These are phyloP conservation scores for Suhomyces sp. DNA, from an alignment of 805 yeast genomes.

Conservation along the genomic window DNA sequence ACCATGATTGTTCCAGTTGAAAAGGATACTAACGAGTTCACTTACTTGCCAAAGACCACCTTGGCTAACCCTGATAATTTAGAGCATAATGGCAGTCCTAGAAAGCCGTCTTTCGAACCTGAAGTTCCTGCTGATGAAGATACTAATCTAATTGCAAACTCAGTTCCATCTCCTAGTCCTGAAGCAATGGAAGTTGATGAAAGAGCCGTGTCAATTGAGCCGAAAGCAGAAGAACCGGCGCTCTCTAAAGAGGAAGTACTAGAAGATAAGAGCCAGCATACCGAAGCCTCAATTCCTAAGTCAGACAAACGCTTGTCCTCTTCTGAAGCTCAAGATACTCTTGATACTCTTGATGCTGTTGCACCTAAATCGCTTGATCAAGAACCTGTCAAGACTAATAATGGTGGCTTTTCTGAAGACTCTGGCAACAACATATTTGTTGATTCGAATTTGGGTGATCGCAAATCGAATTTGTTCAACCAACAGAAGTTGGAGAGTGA, in stretches of 20 bases:
- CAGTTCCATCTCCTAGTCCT: not conserved
- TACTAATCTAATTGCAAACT: not conserved
- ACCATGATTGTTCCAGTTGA: conserved; percentile 27
- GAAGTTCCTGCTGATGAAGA: not conserved
- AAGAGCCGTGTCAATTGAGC: not conserved
- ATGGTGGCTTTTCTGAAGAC: not conserved
- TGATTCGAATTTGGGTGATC: not conserved
- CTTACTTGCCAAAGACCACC: conserved; percentile 6
- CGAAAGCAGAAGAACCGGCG: not conserved
- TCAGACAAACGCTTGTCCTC: not conserved
- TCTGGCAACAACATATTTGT: conserved; percentile 3
- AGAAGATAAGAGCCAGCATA: conserved; percentile 2
- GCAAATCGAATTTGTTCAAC: conserved; percentile 8
- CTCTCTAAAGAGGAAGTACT: not conserved
- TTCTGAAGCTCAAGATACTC: not conserved
- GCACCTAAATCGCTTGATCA: not conserved
- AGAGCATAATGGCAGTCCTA: not conserved
- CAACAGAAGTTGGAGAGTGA: conserved; percentile 1
- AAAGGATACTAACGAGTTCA: conserved; percentile 7
- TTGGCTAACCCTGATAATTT: not conserved
- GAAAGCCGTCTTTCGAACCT: not conserved
- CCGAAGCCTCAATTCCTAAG: not conserved
- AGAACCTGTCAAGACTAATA: not conserved
- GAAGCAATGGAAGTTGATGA: not conserved
- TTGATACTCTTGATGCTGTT: not conserved